These are phyloP conservation scores for Solanum chiquidenum DNA, from an alignment of 257 asterid species.

Conservation along the genomic window DNA sequence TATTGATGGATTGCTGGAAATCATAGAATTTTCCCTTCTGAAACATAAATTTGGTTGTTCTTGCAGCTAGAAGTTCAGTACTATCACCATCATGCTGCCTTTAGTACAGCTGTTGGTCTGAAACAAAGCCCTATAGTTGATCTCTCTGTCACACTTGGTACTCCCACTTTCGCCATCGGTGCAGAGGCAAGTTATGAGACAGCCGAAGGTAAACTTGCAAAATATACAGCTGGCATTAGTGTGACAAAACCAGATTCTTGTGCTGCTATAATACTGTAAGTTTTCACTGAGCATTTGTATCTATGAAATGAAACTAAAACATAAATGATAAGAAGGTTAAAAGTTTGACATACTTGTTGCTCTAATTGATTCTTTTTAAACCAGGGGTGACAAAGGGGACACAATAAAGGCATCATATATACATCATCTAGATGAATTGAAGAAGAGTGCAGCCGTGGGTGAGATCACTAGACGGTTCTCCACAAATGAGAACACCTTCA, in stretches of 20 bases:
- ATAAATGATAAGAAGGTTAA: background rate
- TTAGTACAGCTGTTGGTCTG: constrained; percentile 58
- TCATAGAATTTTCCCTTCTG: background rate
- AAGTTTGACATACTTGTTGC: background rate
- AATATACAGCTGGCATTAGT: constrained; percentile 76
- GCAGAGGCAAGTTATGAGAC: constrained; percentile 86
- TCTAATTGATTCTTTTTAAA: background rate
- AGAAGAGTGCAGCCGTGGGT: constrained; percentile 52
- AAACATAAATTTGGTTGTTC: background rate
- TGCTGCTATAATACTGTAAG: constrained; percentile 71
- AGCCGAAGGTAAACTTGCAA: constrained; percentile 45
- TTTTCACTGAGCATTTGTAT: background rate
- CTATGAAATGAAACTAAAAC: background rate
- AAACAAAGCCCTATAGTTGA: constrained; percentile 58
- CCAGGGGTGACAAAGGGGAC: constrained; percentile 76
- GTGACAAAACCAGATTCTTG: constrained; percentile 65
- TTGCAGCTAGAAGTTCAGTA: constrained; percentile 72
- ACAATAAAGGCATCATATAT: constrained; percentile 55
- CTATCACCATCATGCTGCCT: constrained; percentile 75
- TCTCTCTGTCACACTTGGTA: constrained; percentile 60
- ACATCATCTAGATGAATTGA: constrained; percentile 39
- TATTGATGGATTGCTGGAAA: background rate
- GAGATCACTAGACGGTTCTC: constrained; percentile 65
- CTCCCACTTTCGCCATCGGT: constrained; percentile 78
- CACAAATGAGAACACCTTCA: constrained; percentile 65